Evolutionary conservation across 1,284 basidiomycete species (phyloP), one percentile per base, ranked within the genome.

Genomic region (Sanghuangporus baumii): DNA sequence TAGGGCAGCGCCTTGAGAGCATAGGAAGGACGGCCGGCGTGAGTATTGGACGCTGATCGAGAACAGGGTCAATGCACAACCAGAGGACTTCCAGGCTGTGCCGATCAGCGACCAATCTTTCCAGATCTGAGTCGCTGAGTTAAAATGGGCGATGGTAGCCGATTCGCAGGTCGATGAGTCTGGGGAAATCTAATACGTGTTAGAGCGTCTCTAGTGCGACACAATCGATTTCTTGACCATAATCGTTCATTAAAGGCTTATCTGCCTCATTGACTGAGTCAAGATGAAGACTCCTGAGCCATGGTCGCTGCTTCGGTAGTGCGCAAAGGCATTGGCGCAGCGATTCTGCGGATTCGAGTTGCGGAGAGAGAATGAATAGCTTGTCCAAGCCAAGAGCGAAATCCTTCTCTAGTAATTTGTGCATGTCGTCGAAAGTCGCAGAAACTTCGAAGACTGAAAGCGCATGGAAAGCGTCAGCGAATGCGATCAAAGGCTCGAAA

Each of bases 1-100:
- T 77, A 0, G 79, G 81, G 63, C 85, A 87, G 67, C 84, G 77
- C 12, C 68, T 69, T 0, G 83, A 82, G 68, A 88, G 81, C 1
- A 80, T 78, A 4, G 81, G 57, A 26, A 87, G 76, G 0, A 82
- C 78, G 14, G 73, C 68, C n/a, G 87, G 75, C 0, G 82, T 79
- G 41, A 86, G 75, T 3, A 31, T 66, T 5, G 76, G 70, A 1
- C 71, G 66, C 56, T 71, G 67, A 60, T 80, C 66, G 54, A 74
- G 72, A n/a, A 79, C 75, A 0, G 86, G 85, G 60, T 85, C 82
- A 31, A 72, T 74, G 65, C 83, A 83, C 38, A 88, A 73, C 41
- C 75, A 59, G 37, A 87, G 74, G 18, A 64, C 71, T 66, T 84
- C 77, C 6, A 86, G 67, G 1, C 74, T 69, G 0, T 82, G 81